phyloP scores from a whole-genome alignment of 768 basidiomycete species.

The Russula sp. region DNA sequence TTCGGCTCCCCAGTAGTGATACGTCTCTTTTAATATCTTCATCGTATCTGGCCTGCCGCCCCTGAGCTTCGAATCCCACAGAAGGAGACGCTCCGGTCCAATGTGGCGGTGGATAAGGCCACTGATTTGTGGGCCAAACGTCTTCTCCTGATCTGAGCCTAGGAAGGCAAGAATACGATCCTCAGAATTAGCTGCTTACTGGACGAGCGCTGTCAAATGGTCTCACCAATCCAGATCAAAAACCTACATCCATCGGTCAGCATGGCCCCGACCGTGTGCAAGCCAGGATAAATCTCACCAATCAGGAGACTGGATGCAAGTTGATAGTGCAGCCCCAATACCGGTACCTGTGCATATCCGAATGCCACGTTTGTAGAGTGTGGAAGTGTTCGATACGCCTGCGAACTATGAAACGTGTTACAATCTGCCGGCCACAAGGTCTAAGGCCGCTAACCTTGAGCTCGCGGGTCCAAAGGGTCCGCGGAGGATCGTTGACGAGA shows the following conservation, averaged over 20 bases:
- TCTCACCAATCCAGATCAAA: conserved; percentile 43
- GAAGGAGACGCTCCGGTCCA: conserved; percentile 39
- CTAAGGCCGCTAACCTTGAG: conserved; percentile 37
- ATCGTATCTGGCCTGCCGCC: conserved; percentile 43
- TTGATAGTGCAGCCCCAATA: conserved; percentile 45
- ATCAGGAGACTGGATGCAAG: conserved; percentile 42
- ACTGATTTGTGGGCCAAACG: conserved; percentile 44
- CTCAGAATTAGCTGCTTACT: neutral
- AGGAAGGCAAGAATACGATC: neutral
- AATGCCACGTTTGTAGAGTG: conserved; percentile 44
- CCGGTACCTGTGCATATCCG: conserved; percentile 48
- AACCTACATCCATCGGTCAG: conserved; percentile 33
- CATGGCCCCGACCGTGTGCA: neutral
- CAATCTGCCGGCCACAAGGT: neutral
- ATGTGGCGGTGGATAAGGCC: conserved; percentile 42
- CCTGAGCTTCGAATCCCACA: conserved; percentile 45
- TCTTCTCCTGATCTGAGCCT: conserved; percentile 46
- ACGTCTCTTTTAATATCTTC: conserved; percentile 40
- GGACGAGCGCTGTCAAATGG: neutral
- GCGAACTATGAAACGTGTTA: conserved; percentile 36
- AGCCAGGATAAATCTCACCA: conserved; percentile 35
- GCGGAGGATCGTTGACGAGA: conserved; percentile 44
- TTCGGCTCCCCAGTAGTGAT: conserved; percentile 40
- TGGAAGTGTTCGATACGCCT: conserved; percentile 46
- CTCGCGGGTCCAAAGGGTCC: conserved; percentile 44